Percentiles rank a stretch among this genome's conserved stretches.
These are phyloP conservation scores for Microsporum audouinii DNA, from an alignment of 2,329 filamentous ascomycete species.

Conservation along the genomic window DNA sequence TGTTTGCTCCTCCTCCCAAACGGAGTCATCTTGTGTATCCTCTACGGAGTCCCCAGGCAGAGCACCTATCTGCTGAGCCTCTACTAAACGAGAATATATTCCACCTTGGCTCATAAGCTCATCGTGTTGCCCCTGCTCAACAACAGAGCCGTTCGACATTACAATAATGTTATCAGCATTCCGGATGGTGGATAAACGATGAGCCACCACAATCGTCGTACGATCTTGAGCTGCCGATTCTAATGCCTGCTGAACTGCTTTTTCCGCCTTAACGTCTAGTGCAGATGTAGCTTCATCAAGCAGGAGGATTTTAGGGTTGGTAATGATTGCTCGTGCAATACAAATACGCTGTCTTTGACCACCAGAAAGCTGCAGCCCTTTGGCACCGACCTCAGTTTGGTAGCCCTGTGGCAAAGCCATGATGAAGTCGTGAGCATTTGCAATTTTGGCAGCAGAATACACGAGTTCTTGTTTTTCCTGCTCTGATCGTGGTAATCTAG, in stretches of 20 bases:
- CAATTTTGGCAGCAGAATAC: slow-evolving; percentile 52
- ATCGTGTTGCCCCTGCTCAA: slow-evolving; percentile 52
- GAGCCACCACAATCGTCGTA: slow-evolving; percentile 19
- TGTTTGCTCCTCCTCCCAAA: not conserved
- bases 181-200: slow-evolving; percentile 57
- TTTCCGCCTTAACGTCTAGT: not conserved
- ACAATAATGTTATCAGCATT: slow-evolving; percentile 58
- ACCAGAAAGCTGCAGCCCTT: not conserved
- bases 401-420: slow-evolving; percentile 42
- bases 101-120: slow-evolving; percentile 37
- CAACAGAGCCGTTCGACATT: slow-evolving; percentile 49
- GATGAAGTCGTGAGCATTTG: slow-evolving; percentile 60
- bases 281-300: not conserved
- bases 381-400: not conserved
- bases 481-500: slow-evolving; percentile 5
- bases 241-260: not conserved
- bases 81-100: not conserved
- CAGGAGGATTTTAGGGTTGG: not conserved
- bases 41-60: slow-evolving; percentile 9
- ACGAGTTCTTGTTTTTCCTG: slow-evolving; percentile 31
- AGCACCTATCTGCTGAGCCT: slow-evolving; percentile 4
- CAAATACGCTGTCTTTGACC: not conserved
- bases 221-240: not conserved
- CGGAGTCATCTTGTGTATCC: slow-evolving; percentile 9
- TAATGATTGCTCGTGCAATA: not conserved